A percentile compares a stretch with the other conserved stretches of the same genome.
phyloP scores from a whole-genome alignment of 192 early-diverging fungal species.

The Piromyces finnis region DNA sequence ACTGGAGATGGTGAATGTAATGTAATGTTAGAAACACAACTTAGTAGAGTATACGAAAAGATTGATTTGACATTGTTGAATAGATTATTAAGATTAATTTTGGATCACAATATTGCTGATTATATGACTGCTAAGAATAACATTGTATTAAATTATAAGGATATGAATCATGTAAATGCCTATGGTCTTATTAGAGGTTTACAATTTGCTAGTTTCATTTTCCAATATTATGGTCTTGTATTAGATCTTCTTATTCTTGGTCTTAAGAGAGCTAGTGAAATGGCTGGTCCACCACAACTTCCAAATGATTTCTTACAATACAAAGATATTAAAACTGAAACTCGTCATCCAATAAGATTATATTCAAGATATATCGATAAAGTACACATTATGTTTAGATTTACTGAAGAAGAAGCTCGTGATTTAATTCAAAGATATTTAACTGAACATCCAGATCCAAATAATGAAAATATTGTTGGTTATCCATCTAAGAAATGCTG shows the following conservation, averaged over 20 bases:
- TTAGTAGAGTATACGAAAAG: slow-evolving; percentile 89
- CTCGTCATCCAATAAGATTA: slow-evolving; percentile 87
- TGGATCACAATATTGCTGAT: slow-evolving; percentile 99
- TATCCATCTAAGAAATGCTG: slow-evolving; percentile 98
- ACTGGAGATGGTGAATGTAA: slow-evolving; percentile 77
- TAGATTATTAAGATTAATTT: slow-evolving; percentile 77
- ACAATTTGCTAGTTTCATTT: slow-evolving; percentile 93
- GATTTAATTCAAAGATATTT: slow-evolving; percentile 92
- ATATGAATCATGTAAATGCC: slow-evolving; percentile 97
- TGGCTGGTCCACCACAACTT: slow-evolving; percentile 80
- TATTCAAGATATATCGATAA: slow-evolving; percentile 91
- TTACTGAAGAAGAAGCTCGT: slow-evolving; percentile 80
- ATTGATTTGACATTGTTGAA: slow-evolving; percentile 93
- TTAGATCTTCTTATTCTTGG: slow-evolving; percentile 87
- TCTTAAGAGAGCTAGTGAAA: slow-evolving; percentile 83
- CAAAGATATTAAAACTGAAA: slow-evolving; percentile 75
- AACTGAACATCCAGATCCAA: slow-evolving; percentile 96
- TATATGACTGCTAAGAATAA: slow-evolving; percentile 99
- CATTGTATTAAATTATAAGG: slow-evolving; percentile 91
- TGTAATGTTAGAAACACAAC: slow-evolving; percentile 88
- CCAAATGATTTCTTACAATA: slow-evolving; percentile 97
- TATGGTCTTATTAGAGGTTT: slow-evolving; percentile 93
- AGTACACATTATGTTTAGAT: slow-evolving; percentile 85
- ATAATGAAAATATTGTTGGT: slow-evolving; percentile 94
- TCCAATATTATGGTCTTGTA: slow-evolving; percentile 97